Percentiles rank a stretch among this genome's conserved stretches.
Conservation (phyloP, 139 green algal genomes). For the Pseudopediastrum boryanum region DNA sequence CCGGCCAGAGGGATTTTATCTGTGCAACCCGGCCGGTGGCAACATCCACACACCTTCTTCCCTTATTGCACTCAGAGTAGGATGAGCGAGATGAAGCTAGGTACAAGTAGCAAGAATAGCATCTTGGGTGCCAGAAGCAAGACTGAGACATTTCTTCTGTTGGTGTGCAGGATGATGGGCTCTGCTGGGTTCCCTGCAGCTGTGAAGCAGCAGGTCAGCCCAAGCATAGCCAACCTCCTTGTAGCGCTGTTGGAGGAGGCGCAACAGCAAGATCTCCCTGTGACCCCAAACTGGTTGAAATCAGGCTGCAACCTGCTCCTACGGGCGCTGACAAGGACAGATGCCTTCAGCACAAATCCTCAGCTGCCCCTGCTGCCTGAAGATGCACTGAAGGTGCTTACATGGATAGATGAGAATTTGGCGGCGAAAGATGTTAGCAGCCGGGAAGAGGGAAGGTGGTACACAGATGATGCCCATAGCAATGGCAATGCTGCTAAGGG, state of each 20-base stretch:
- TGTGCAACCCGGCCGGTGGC: no score
- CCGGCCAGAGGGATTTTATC: no score
- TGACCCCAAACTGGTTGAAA: conserved; percentile 17
- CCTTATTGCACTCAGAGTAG: no score
- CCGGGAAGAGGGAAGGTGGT: no score
- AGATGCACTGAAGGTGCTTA: conserved; percentile 10
- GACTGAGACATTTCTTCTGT: no score
- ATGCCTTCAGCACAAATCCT: neutral
- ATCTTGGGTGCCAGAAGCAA: no score
- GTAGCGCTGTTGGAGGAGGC: neutral
- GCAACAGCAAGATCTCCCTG: neutral
- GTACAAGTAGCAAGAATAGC: no score
- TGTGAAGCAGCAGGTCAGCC: conserved; percentile 2
- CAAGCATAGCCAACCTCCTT: neutral
- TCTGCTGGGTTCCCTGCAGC: conserved; percentile 3
- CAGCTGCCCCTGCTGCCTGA: conserved; percentile 31
- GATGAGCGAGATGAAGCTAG: no score
- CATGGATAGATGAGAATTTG: conserved; percentile 8
- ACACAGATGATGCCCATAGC: neutral
- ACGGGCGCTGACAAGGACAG: conserved; percentile 14
- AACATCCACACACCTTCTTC: no score
- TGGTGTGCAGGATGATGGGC: no score
- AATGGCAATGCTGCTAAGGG: neutral
- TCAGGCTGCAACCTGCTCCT: conserved; percentile 35
- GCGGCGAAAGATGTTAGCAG: no score